Evolutionary conservation across 768 basidiomycete genomes (phyloP).

Genomic region (Suillus subalutaceus): DNA sequence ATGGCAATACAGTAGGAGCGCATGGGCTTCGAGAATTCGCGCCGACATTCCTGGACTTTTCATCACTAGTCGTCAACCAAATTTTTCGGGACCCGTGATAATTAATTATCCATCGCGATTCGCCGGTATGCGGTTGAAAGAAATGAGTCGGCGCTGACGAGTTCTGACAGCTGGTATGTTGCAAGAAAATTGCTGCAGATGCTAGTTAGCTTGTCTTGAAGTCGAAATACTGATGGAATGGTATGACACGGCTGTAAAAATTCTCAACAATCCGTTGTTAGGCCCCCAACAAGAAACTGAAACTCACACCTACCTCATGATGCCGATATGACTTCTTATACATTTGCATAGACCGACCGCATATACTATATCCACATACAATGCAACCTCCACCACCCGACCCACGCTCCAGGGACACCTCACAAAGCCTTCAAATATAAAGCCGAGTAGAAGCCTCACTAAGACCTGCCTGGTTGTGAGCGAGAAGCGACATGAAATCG

Average conservation of each 20-base stretch:
- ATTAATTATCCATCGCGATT: background rate
- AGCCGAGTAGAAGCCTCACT: background rate
- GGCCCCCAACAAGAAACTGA: background rate
- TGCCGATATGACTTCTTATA: background rate
- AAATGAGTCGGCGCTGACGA: background rate
- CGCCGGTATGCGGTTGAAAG: background rate
- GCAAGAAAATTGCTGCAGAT: background rate
- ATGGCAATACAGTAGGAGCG: constrained; percentile 2
- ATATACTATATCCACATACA: background rate
- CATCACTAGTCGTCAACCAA: background rate
- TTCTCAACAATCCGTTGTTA: background rate
- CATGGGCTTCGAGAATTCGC: background rate
- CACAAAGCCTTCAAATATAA: background rate
- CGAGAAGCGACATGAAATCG: background rate
- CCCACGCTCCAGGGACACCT: background rate
- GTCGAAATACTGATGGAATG: background rate
- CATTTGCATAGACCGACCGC: background rate
- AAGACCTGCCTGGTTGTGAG: background rate
- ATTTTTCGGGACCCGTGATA: background rate
- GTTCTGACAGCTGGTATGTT: background rate
- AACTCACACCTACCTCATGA: background rate
- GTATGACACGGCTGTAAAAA: background rate
- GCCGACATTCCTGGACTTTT: background rate
- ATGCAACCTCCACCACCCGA: background rate
- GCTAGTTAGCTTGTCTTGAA: background rate